Conservation (phyloP, 192 early-diverging fungal genomes). For the Mortierella alpina region DNA sequence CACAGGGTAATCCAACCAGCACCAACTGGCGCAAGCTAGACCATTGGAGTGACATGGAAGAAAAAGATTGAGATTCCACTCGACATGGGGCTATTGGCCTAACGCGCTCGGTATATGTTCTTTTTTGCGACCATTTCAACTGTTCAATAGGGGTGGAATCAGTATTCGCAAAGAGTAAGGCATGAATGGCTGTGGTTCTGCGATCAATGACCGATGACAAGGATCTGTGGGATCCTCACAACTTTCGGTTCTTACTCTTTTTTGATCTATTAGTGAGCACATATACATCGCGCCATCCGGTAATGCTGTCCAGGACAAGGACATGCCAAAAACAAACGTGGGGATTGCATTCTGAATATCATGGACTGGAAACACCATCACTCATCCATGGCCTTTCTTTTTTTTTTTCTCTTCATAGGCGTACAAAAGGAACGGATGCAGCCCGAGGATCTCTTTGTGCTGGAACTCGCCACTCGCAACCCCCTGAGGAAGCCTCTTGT, state of each 20-base stretch:
- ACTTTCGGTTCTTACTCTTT: conserved; percentile 6
- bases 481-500: conserved; percentile 77
- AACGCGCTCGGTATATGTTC: not conserved
- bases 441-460: conserved; percentile 87
- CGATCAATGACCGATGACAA: no score
- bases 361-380: no score
- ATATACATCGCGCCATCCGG: conserved; percentile 90
- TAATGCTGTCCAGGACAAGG: not conserved
- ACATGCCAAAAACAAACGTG: not conserved
- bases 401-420: conserved; percentile 52
- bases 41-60: not conserved
- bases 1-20: conserved; percentile 71
- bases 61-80: conserved; percentile 4
- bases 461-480: conserved; percentile 66
- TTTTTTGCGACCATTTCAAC: not conserved
- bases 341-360: not conserved
- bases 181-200: no score
- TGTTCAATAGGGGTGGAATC: conserved; percentile 75
- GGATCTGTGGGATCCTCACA: no score
- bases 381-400: no score
- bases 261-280: conserved; percentile 57
- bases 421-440: conserved; percentile 96
- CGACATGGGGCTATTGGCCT: no score
- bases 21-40: not conserved
- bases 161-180: conserved; percentile 79